Evolutionary conservation across 305 asterid genomes (phyloP).

Genomic region (Ajuga reptans): DNA sequence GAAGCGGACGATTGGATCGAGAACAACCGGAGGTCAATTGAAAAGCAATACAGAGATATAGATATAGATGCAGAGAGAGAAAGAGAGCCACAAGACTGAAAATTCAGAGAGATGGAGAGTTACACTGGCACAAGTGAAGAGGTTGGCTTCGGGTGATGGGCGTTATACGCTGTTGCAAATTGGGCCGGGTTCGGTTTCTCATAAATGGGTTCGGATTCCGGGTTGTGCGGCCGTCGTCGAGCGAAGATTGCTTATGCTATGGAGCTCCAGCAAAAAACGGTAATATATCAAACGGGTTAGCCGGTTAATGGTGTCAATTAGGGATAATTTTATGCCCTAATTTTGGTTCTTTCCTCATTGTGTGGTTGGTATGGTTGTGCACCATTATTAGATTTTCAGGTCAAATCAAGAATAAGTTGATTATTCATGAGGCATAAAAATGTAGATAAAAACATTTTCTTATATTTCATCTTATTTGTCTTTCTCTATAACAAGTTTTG

Average conservation of each 20-base stretch:
- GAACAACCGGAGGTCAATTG: constrained; percentile 6
- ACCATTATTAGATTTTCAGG: background rate
- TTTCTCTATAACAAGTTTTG: too few species aligned
- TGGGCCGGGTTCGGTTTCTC: constrained; percentile 23
- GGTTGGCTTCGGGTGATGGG: constrained; percentile 26
- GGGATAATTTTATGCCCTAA: constrained; percentile 19
- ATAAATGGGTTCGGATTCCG: constrained; percentile 1
- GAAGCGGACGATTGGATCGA: constrained; percentile 41
- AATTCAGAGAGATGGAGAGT: constrained; percentile 40
- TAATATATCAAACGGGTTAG: background rate
- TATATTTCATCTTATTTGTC: too few species aligned
- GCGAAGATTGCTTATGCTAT: background rate
- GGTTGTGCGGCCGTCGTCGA: background rate
- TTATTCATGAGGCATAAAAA: background rate
- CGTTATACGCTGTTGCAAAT: constrained; percentile 14
- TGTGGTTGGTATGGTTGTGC: background rate
- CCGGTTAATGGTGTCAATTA: background rate
- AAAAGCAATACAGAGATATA: constrained; percentile 19
- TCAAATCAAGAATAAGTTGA: background rate
- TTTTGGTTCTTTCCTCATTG: background rate
- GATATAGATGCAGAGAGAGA: constrained; percentile 43
- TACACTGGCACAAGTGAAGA: constrained; percentile 21
- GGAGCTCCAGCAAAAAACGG: background rate
- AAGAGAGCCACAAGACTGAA: constrained; percentile 47
- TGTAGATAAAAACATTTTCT: too few species aligned